Base-by-base conservation (phyloP, 2,329 filamentous ascomycete species). In the Dothiorella sarmentorum region DNA sequence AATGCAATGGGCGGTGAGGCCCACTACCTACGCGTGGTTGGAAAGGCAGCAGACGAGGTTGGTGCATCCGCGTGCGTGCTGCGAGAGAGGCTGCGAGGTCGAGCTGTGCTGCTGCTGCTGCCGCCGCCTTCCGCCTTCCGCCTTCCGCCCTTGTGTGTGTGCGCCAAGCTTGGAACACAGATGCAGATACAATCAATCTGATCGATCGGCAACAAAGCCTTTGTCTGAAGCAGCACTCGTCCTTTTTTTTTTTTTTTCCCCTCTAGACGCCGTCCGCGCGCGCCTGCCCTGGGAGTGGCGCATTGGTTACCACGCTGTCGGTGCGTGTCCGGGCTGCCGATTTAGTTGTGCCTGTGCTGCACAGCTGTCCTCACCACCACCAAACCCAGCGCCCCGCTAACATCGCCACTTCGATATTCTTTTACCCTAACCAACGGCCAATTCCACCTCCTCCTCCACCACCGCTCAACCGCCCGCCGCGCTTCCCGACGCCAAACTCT, bases 1-100 rank as follows among this genome's bases (percentile, higher is more conserved):
- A 27, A 29, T 17, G 47, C 31, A 38, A 26, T 52, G 47, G n/a
- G 47, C 47, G 47, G 47, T 52, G 47, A 52, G 47, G 47, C 47
- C 47, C 33, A 49, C 47, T 13, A 15, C 3, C 47, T 13, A 15
- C 3, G 29, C 20, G 47, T 17, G 29, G 31, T 35, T 51, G 45
- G 45, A 22, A 31, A n/a, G n/a, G n/a, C n/a, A 17, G 40, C 38
- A 20, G 20, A 20, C 20, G 44, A 31, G 17, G 44, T 27, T 26
- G 45, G 29, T 35, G 47, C 47, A 24, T 29, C 33, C 47, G 47
- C 47, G 47, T 38, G 47, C 45, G 45, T 11, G 27, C 27, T 29
- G 29, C 29, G 29, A 31, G 29, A n/a, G n/a, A n/a, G n/a, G n/a
- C n/a, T n/a, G n/a, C 27, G 22, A 13, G 18, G 40, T 43, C 40